Base-by-base conservation (phyloP, 345 rosid species). In the Eucalyptus viminalis region DNA sequence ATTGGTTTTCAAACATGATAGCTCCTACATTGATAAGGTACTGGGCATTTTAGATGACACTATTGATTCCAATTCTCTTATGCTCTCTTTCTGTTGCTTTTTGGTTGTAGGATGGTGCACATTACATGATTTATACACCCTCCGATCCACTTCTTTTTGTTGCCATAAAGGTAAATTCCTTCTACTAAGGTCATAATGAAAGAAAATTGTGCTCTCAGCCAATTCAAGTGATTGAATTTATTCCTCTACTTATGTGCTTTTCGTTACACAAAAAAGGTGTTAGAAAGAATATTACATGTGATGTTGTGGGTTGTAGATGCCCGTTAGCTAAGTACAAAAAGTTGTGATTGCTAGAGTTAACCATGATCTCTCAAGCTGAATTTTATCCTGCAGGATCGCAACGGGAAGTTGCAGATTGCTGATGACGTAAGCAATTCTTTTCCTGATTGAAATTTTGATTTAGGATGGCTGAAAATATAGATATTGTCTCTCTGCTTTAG, bases 101-200 rank as follows among this genome's bases (percentile, higher is more conserved):
- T 86, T 85, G 60, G 43, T 67, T 91, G 88, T 97, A 97, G 99
- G 99, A 96, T 92, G 99, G 99, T 88, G 92, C 96, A 86, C 98
- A 97, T 94, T 97, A 94, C 93, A 97, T 96, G 98, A 94, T 96
- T 43, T 97, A 96, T 91, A 97, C 99, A 53, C 95, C 95, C 65
- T 91, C 93, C 3, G 97, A 96, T 92, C 98, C 99, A 40, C 96
- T 96, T 93, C 96, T 96, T 51, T 97, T 97, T 89, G 97, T 96
- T 91, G 99, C 97, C 80, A 93, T 95, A 54, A 96, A 95, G 98
- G 99, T 95, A 93, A 83, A 90, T 87, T n/a, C 49, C 76, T 44
- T 22, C 49, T 89, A 65, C 65, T 53, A 34, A n/a, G n/a, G 86
- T 37, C 44, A 87, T 85, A n/a, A 37, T 69, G 43, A 80, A 40